These are phyloP conservation scores for Oryza coarctata DNA, from an alignment of 176 grass and related monocot genomes.

Conservation along the genomic window DNA sequence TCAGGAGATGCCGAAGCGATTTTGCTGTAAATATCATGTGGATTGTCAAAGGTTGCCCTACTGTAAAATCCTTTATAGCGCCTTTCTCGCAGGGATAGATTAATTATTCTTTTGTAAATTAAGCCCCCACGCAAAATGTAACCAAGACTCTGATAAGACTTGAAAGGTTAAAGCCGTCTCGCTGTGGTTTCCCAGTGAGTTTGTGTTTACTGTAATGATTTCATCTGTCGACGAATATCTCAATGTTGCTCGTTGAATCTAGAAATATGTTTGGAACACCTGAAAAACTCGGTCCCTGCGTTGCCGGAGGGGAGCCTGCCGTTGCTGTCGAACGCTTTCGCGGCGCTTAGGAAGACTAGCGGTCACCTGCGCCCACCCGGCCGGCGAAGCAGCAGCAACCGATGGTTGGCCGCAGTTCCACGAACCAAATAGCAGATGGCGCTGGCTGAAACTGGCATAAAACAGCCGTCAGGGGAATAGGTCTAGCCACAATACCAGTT, in stretches of 20 bases:
- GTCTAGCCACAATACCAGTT: background rate
- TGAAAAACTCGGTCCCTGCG: background rate
- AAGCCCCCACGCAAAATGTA: background rate
- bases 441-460: too few relatives aligned
- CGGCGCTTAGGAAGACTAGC: too few relatives aligned
- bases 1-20: background rate
- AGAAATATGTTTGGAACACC: background rate
- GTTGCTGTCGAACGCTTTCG: too few relatives aligned
- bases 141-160: background rate
- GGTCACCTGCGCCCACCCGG: too few relatives aligned
- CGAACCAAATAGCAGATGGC: too few relatives aligned
- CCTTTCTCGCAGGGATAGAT: background rate
- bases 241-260: background rate
- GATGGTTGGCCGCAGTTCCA: too few relatives aligned
- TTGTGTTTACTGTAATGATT: background rate
- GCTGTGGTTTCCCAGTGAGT: too few relatives aligned
- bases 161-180: background rate
- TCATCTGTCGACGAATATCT: background rate
- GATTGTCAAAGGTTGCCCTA: background rate
- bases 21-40: constrained; percentile 31
- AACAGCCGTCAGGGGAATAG: background rate
- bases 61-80: constrained; percentile 28
- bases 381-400: too few relatives aligned
- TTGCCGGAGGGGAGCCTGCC: background rate
- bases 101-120: background rate